Base-by-base conservation (phyloP, 192 early-diverging fungal genomes). In the Phycomyces blakesleeanus region DNA sequence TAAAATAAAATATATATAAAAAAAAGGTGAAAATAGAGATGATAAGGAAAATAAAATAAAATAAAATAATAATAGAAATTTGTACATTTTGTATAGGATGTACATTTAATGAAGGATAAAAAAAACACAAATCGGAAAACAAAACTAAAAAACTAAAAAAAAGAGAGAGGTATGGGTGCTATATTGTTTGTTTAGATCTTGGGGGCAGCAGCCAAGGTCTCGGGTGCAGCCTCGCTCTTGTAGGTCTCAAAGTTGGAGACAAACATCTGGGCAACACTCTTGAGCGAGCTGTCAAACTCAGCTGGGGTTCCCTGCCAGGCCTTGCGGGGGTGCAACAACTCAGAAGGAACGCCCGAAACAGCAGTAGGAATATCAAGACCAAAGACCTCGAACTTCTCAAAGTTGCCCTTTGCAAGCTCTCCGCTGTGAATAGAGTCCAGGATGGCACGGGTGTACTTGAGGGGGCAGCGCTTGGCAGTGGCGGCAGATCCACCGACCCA, bases 361-460 rank as follows among this genome's bases (percentile, higher is more conserved):
- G 76, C 57, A 65, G 82, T 93, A 66, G 96, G 96, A 72, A 98
- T 93, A 68, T 81, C 57, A 22, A 98, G 80, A 68, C 87, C 86
- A 75, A 98, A 98, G 42, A 89, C 82, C 20, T 89, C 89, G 80
- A 92, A 96, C 77, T 77, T 92, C 61, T 88, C 82, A 77, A 89
- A 96, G 65, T 93, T 81, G 29, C 91, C 88, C 29, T 85, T 87
- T 59, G 83, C 72, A 58, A 98, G 87, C 78, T 92, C 92, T 53
- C 94, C 94, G 57, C 76, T 86, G 87, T 98, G 96, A 79, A 98
- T 96, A 44, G 95, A 88, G 72, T 98, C 94, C 64, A 98, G 90
- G 75, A 98, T 96, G 66, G 96, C 96, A 58, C 96, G 91, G 54
- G 93, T 91, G 85, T 98, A 95, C 83, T 93, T 95, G 62, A 98